Evolutionary conservation across 2,329 filamentous ascomycete genomes (phyloP), one percentile per base, ranked within the genome.

Genomic region (Acarospora socialis): DNA sequence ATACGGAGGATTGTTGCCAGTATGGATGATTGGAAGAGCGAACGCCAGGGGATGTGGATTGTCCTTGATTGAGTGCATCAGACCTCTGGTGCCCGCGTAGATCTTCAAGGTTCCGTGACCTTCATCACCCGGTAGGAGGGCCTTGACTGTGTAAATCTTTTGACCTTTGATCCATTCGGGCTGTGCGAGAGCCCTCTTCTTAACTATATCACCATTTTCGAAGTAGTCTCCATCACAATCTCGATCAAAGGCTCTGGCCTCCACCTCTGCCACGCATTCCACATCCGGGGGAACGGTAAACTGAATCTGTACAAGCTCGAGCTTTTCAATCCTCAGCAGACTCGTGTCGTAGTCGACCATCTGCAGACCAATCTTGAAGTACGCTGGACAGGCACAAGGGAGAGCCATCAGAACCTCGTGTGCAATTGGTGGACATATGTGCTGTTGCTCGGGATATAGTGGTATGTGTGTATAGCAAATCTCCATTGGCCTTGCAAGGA

Each of bases 41-140:
- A 95, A 77, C 1, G 87, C 86, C 33, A 98, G 61, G 2, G 86
- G 77, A 50, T 98, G 87, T 5, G 90, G 86, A 34, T 94, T 94
- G 51, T 94, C 82, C 54, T 90, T 90, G 62, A 90, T 87, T 41
- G 81, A 92, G 58, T 95, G 90, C 86, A 95, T 95, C 33, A 98
- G 66, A 1, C 92, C 92, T 40, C 86, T 75, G 54, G 86, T 90
- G 38, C 92, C 90, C 8, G 86, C 87, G 54, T 94, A 98, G 21
- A 98, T 65, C 54, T 92, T 94, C 36, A 98, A 61, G 8, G 79
- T 71, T 24, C 82, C 90, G 24, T 81, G 77, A 8, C 86, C 86
- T 56, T 94, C 87, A 44, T 95, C 87, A 16, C 83, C 81, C 1
- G 92, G 87, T 1, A 98, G 63, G 10, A 95, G 61, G 1, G 83